Base-by-base conservation (phyloP, 495 filamentous ascomycete genomes). In the Neurospora intermedia region DNA sequence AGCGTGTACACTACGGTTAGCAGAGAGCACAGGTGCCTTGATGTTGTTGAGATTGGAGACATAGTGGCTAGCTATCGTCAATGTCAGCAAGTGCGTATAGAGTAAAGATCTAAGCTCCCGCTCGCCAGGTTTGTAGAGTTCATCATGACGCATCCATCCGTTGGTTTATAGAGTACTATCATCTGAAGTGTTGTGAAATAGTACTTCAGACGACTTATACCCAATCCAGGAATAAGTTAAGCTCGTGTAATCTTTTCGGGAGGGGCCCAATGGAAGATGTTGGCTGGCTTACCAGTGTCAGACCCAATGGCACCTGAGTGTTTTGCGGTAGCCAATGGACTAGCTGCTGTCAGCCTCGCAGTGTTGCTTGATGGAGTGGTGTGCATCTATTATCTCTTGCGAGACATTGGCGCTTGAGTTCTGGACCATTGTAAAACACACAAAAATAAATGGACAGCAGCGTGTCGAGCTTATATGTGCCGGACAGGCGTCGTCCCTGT, bases 211-310 rank as follows among this genome's bases (percentile, higher is more conserved):
- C 54, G 54, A 70, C 54, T 38, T 38, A 35, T 20, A 59, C 46
- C 71, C 38, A 43, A 73, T 76, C 69, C 76, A 77, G 76, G 74
- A 71, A 77, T 71, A 69, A 70, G 71, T 73, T 71, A 62, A 66
- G 54, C 27, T 9, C 54, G 54, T 66, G 54, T 35, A 66, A 35
- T 27, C 54, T 6, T 18, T 18, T 35, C 2, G 15, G 35, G 54
- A 66, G 35, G 27, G 31, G 1, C 27, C 27, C 27, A 62, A 35
- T 62, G 27, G 16, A 35, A 8, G 8, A 5, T 9, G 18, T 16
- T 62, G 54, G 54, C 54, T 15, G 27, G 27, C 54, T 62, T 23
- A 35, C 27, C 54, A 62, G 13, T 7, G 54, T 62, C 54, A 27
- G 54, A 35, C 27, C 54, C 54, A 66, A 66, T 66, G 27, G 27